phyloP scores from a whole-genome alignment of 1,284 basidiomycete genomes.

The Boletellus deceptivus region DNA sequence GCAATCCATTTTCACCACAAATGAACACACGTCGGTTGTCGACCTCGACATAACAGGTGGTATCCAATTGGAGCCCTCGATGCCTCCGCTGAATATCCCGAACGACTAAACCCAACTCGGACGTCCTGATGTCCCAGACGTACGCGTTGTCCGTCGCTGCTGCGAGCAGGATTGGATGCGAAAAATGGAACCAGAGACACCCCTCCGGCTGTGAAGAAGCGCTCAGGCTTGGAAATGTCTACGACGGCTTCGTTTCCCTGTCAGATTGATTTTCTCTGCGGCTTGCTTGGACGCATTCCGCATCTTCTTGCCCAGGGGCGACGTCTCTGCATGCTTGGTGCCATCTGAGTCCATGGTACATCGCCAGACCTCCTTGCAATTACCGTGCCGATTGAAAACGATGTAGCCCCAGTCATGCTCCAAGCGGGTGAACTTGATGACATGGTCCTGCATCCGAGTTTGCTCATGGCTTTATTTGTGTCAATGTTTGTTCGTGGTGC shows the following conservation, averaged over 20 bases:
- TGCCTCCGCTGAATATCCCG: constrained; percentile 36
- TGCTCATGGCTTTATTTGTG: too few relatives aligned
- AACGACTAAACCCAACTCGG: constrained; percentile 45
- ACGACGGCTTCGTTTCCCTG: constrained; percentile 11
- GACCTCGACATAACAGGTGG: constrained; percentile 66
- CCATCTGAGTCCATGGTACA: constrained; percentile 34
- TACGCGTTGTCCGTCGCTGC: constrained; percentile 45
- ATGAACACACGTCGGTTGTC: constrained; percentile 58
- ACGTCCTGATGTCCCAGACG: constrained; percentile 61
- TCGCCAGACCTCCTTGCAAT: constrained; percentile 69
- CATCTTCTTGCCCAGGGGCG: constrained; percentile 41
- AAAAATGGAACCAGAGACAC: constrained; percentile 62
- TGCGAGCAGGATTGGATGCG: constrained; percentile 61
- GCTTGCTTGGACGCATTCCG: constrained; percentile 23
- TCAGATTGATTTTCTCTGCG: constrained; percentile 6
- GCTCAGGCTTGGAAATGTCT: constrained; percentile 63
- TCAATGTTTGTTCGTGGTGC: too few relatives aligned
- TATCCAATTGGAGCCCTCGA: constrained; percentile 31
- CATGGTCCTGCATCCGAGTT: neutral
- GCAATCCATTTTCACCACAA: constrained; percentile 47
- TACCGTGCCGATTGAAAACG: constrained; percentile 59
- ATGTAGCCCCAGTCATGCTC: constrained; percentile 71
- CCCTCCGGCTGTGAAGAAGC: constrained; percentile 43
- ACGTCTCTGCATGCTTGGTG: constrained; percentile 27
- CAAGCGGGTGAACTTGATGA: constrained; percentile 57